Evolutionary conservation across 2,329 filamentous ascomycete species (phyloP), one percentile per base, ranked within the genome.

Genomic region (Colletotrichum filicis): DNA sequence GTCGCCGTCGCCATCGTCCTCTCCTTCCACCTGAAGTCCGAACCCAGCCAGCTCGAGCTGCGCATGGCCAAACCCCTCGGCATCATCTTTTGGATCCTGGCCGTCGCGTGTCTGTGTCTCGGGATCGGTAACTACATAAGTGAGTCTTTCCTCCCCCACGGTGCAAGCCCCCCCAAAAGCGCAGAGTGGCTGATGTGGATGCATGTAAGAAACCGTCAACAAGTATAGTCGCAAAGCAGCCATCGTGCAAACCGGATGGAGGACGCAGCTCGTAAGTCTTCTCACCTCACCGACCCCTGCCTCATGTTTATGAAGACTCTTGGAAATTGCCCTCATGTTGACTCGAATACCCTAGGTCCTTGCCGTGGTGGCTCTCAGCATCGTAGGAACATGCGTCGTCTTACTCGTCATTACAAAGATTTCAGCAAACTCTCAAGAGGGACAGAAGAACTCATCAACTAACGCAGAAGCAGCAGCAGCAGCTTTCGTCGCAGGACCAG

Each of bases 161-260:
- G 30, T 30, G 7, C 8, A 2, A 9, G 8, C 7, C 8, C 30
- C 30, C 8, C 7, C 30, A 30, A 9, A 30, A 30, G 30, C 30
- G 30, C 30, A 30, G 2, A 9, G 2, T 30, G 30, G 30, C 30
- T 32, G 9, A 32, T 32, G 30, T 32, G 30, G 1, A 30, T 30
- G 28, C 6, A 32, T 32, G 30, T 9, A 32, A 32, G 30, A 32
- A 32, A 32, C 30, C 30, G 85, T 98, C 28, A 93, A 93, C 77
- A 92, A 94, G 80, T 99, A 98, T 81, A 93, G 93, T 77, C 87
- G 89, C 52, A 91, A 92, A 76, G 88, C 89, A 30, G 97, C 97
- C 0, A 88, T 98, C 75, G 97, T 99, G 52, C 97, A 99, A 85
- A 93, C 92, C 35, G 97, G 97, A 1, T 97, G 94, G 93, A 96